Percentiles rank a stretch among this genome's conserved stretches.
phyloP scores from a whole-genome alignment of 495 filamentous ascomycete species.

The Annulohypoxylon stygium region DNA sequence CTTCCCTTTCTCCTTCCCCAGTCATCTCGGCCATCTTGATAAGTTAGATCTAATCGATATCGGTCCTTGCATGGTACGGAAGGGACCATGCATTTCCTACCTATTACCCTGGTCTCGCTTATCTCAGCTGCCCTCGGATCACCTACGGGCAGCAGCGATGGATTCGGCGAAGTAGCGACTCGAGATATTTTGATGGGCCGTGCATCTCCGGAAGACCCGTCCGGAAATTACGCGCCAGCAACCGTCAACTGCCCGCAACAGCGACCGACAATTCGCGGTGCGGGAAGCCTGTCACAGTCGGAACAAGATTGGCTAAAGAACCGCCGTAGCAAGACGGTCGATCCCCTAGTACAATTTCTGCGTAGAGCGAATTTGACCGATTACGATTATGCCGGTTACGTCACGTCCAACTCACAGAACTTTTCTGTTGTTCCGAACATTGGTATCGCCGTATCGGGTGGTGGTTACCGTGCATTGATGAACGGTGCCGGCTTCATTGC shows the following conservation, averaged over 20 bases:
- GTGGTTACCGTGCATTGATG: conserved; percentile 87
- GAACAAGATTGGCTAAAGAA: conserved; percentile 75
- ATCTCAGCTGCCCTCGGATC: conserved; percentile 44
- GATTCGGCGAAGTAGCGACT: conserved; percentile 20
- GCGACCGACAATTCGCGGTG: conserved; percentile 64
- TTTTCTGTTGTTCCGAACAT: conserved; percentile 73
- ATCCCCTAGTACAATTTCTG: conserved; percentile 80
- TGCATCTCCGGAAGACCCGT: conserved; percentile 67
- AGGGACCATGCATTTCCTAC: conserved; percentile 31
- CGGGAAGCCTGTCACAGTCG: conserved; percentile 69
- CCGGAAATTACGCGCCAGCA: conserved; percentile 67
- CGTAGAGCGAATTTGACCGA: conserved; percentile 76
- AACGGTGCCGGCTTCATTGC: conserved; percentile 90
- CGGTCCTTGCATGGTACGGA: background rate
- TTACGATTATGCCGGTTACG: conserved; percentile 80
- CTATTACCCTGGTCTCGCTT: conserved; percentile 41
- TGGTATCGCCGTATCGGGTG: conserved; percentile 73
- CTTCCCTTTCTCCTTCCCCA: conserved; percentile 1
- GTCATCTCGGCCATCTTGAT: conserved; percentile 5
- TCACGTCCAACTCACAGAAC: conserved; percentile 69
- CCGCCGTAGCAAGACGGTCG: conserved; percentile 68
- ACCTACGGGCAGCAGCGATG: conserved; percentile 15
- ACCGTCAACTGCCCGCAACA: conserved; percentile 64
- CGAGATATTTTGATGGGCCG: conserved; percentile 49
- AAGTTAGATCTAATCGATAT: conserved; percentile 11